Base-by-base conservation (phyloP, 163 green algal species). In the Chlorella variabilis region DNA sequence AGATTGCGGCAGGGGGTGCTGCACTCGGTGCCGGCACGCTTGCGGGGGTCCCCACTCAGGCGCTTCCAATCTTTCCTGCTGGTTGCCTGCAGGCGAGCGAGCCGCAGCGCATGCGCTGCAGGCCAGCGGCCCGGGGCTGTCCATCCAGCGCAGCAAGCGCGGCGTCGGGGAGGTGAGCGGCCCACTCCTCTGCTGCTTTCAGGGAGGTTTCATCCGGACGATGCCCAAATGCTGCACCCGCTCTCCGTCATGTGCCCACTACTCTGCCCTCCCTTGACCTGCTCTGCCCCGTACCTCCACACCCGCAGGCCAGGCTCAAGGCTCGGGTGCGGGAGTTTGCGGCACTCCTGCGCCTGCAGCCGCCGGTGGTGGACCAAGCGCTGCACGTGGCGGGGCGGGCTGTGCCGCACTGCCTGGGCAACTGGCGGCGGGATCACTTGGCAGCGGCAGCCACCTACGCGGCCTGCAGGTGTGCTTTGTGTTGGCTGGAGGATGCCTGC, bases 281-380 rank as follows among this genome's bases (percentile, higher is more conserved):
- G 38, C 17, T 42, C 18, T 21, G 21, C 2, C 27, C 11, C 9
- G 5, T 42, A 4, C n/a, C 11, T 31, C 27, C 27, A 34, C 21
- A 58, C 59, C 71, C 17, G 56, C 56, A 80, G 73, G 36, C 56
- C 27, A 80, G 70, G n/a, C 11, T 56, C 2, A 69, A 56, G 73
- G 54, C 25, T 0, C 54, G 73, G 15, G 38, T 70, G 38, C 54
- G 73, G 3, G 54, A 80, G 73, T 71, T 59, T 18, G 23, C 27
- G 27, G 73, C 73, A 3, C 56, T 80, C 54, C 73, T 80, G 73
- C 38, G 27, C 15, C 54, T 80, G 73, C 54, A 69, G 36, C 54
- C 73, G 2, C 18, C 73, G 36, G 73, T 80, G 39, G n/a, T 71
- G 54, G 56, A 80, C 5, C 73, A 80, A 29, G 73, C 73, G n/a